Evolutionary conservation across 164 flowering plant species (phyloP).

Genomic region (Piper longum): DNA sequence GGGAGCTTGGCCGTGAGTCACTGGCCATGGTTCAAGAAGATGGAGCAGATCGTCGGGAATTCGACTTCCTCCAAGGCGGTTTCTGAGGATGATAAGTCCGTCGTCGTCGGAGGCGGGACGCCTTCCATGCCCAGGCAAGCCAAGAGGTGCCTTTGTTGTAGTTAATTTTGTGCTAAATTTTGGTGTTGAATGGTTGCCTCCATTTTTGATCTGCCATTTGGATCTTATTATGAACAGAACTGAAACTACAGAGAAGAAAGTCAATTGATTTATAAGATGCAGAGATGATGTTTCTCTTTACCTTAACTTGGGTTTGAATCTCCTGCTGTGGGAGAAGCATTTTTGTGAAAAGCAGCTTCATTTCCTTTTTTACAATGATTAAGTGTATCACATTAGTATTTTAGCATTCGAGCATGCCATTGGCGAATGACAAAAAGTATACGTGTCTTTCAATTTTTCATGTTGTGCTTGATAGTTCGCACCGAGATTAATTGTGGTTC

Average conservation of each 20-base stretch:
- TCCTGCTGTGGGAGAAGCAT: too few species aligned
- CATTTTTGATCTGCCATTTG: background rate
- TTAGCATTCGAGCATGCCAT: too few species aligned
- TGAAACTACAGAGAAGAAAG: background rate
- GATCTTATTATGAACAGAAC: background rate
- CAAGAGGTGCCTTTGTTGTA: slow-evolving; percentile 35
- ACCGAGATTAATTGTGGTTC: too few species aligned
- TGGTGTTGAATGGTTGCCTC: background rate
- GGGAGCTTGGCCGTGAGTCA: slow-evolving; percentile 48
- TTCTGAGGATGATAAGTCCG: slow-evolving; percentile 46
- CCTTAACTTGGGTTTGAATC: too few species aligned
- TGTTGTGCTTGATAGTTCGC: too few species aligned
- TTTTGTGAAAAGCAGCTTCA: too few species aligned
- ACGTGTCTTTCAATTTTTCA: too few species aligned
- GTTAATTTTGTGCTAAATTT: background rate
- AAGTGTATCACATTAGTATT: too few species aligned
- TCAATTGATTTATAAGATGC: too few species aligned
- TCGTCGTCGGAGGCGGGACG: slow-evolving; percentile 12
- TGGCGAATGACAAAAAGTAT: too few species aligned
- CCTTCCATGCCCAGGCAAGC: slow-evolving; percentile 24
- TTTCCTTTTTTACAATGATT: too few species aligned
- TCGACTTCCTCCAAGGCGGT: slow-evolving; percentile 25
- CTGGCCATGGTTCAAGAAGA: slow-evolving; percentile 90
- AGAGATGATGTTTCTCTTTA: too few species aligned
- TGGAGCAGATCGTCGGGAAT: slow-evolving; percentile 70